phyloP scores from a whole-genome alignment of 2,329 filamentous ascomycete species.

The Tetracladium maxilliforme region DNA sequence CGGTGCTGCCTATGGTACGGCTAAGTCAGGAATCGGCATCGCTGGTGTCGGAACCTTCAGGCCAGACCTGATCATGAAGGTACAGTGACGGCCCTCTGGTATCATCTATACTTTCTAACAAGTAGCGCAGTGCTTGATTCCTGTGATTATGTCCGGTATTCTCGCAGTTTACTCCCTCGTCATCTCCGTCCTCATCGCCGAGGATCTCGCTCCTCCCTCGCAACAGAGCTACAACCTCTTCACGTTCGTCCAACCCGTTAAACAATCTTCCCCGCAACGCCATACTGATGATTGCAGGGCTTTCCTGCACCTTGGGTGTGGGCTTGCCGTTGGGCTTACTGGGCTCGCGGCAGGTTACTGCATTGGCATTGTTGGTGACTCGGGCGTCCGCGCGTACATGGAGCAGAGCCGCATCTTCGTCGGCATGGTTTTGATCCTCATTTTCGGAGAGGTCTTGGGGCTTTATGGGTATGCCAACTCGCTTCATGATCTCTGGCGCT shows the following conservation, averaged over 20 bases:
- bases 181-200: slow-evolving; percentile 88
- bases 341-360: slow-evolving; percentile 91
- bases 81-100: slow-evolving; percentile 17
- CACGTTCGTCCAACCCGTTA: slow-evolving; percentile 44
- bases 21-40: slow-evolving; percentile 80
- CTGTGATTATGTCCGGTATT: slow-evolving; percentile 97
- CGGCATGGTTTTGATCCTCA: slow-evolving; percentile 95
- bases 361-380: slow-evolving; percentile 91
- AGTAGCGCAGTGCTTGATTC: slow-evolving; percentile 54
- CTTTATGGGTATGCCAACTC: slow-evolving; percentile 67
- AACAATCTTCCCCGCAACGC: background rate
- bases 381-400: slow-evolving; percentile 90
- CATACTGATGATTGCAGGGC: slow-evolving; percentile 33
- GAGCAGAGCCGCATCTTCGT: slow-evolving; percentile 91
- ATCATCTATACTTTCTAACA: slow-evolving; percentile 1
- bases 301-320: slow-evolving; percentile 87
- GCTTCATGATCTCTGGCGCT: background rate
- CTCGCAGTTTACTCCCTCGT: slow-evolving; percentile 97
- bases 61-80: slow-evolving; percentile 86
- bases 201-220: slow-evolving; percentile 65
- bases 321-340: slow-evolving; percentile 80
- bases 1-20: slow-evolving; percentile 76
- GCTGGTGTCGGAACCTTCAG: slow-evolving; percentile 73
- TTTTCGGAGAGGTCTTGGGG: slow-evolving; percentile 95
- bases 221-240: slow-evolving; percentile 66